phyloP scores from a whole-genome alignment of 495 filamentous ascomycete species.

The Penicillium taxi region DNA sequence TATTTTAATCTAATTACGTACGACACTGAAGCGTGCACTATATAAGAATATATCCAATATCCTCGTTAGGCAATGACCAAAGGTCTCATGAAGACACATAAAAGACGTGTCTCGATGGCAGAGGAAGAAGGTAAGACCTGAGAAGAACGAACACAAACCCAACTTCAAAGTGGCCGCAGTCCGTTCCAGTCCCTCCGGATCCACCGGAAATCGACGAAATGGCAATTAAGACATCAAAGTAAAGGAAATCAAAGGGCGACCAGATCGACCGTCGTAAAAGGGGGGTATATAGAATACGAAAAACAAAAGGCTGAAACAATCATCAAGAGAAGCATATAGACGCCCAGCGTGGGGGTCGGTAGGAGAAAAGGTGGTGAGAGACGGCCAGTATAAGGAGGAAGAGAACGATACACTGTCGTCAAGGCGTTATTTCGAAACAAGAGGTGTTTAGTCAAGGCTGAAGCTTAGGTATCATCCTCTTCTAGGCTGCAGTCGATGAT shows the following conservation, averaged over 20 bases:
- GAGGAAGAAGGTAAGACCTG: too few relatives aligned
- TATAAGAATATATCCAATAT: conserved; percentile 17
- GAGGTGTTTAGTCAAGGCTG: conserved; percentile 22
- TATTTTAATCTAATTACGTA: conserved; percentile 27
- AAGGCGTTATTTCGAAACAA: conserved; percentile 33
- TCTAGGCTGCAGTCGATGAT: conserved; percentile 70
- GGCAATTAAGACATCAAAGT: conserved; percentile 9
- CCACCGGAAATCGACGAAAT: conserved; percentile 11
- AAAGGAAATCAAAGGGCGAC: conserved; percentile 18
- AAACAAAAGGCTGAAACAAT: conserved; percentile 15
- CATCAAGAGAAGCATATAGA: conserved; percentile 10
- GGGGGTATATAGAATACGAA: conserved; percentile 32
- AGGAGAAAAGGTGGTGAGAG: neutral
- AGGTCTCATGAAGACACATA: too few relatives aligned
- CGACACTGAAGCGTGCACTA: conserved; percentile 24
- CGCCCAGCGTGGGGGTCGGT: too few relatives aligned
- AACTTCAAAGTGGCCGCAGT: conserved; percentile 8
- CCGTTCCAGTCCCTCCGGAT: too few relatives aligned
- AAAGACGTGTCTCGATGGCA: too few relatives aligned
- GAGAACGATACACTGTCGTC: conserved; percentile 32
- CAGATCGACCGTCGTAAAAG: conserved; percentile 20
- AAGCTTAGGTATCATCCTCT: conserved; percentile 25
- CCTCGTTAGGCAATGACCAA: too few relatives aligned
- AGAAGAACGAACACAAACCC: too few relatives aligned
- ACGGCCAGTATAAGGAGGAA: conserved; percentile 18